These are phyloP conservation scores for Penicillium coprophilum DNA, from an alignment of 495 filamentous ascomycete species.

Conservation along the genomic window DNA sequence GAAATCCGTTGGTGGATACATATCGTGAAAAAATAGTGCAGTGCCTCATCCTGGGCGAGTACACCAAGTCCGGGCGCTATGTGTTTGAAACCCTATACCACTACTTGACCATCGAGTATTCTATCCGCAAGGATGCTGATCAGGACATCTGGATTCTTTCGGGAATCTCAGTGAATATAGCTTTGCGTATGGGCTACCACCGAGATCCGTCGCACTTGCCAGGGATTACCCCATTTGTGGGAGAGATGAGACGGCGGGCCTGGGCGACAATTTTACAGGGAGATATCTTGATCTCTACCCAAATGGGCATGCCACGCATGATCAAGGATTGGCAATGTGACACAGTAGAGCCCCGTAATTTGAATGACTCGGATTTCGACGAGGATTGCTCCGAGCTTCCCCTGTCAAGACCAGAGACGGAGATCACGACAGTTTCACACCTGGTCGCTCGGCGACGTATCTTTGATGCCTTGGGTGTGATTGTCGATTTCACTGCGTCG, in stretches of 20 bases:
- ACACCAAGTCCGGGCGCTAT: constrained; percentile 41
- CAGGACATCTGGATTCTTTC: constrained; percentile 44
- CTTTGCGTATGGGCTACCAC: constrained; percentile 50
- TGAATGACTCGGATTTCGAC: constrained; percentile 35
- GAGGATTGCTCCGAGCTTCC: constrained; percentile 25
- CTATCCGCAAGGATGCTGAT: constrained; percentile 35
- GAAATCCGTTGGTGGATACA: not conserved
- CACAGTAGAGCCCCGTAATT: constrained; percentile 40
- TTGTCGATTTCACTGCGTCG: not conserved
- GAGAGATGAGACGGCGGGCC: constrained; percentile 55
- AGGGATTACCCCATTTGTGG: constrained; percentile 49
- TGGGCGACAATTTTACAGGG: constrained; percentile 53
- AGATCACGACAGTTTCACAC: constrained; percentile 15
- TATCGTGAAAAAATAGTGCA: constrained; percentile 37
- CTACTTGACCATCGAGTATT: constrained; percentile 40
- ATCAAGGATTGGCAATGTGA: constrained; percentile 34
- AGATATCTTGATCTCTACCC: constrained; percentile 46
- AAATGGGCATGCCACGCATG: constrained; percentile 41
- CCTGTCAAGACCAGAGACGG: constrained; percentile 16
- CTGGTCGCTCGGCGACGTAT: not conserved
- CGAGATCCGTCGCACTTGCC: constrained; percentile 46
- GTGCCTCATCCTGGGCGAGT: constrained; percentile 42
- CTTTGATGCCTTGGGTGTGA: not conserved
- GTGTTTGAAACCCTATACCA: constrained; percentile 45
- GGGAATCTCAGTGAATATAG: constrained; percentile 36